These are phyloP conservation scores for Gymnopilus junonius DNA, from an alignment of 768 basidiomycete species.

Conservation along the genomic window DNA sequence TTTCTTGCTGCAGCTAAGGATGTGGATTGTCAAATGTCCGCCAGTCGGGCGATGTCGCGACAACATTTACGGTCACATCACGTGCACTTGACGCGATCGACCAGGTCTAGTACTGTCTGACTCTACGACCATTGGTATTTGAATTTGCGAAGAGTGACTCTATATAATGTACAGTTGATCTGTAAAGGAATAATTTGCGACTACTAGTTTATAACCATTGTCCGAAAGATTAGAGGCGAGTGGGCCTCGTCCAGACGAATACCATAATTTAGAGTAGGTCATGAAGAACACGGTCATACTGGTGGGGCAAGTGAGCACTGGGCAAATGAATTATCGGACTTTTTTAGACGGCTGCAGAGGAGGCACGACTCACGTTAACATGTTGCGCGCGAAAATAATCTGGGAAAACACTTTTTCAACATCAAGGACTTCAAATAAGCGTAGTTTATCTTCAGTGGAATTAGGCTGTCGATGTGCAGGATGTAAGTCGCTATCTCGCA, in stretches of 20 bases:
- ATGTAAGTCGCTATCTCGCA: constrained; percentile 73
- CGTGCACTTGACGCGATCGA: neutral
- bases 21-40: neutral
- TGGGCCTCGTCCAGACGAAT: neutral
- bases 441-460: constrained; percentile 50
- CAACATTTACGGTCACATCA: neutral
- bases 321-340: constrained; percentile 7
- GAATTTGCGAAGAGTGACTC: no score
- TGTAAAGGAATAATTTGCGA: neutral
- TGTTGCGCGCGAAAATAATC: constrained; percentile 80
- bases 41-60: constrained; percentile 6
- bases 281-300: constrained; percentile 77
- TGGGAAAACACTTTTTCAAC: constrained; percentile 80
- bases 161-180: neutral
- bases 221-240: neutral
- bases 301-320: constrained; percentile 80
- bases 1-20: neutral
- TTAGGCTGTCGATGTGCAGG: constrained; percentile 51
- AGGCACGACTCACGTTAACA: constrained; percentile 64
- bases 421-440: constrained; percentile 79
- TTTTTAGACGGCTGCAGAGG: neutral
- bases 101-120: no score
- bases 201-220: neutral
- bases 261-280: constrained; percentile 52
- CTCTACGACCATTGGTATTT: neutral